Conservation (phyloP, 352 stramenopile species). For the Elongisporangium anandrum region DNA sequence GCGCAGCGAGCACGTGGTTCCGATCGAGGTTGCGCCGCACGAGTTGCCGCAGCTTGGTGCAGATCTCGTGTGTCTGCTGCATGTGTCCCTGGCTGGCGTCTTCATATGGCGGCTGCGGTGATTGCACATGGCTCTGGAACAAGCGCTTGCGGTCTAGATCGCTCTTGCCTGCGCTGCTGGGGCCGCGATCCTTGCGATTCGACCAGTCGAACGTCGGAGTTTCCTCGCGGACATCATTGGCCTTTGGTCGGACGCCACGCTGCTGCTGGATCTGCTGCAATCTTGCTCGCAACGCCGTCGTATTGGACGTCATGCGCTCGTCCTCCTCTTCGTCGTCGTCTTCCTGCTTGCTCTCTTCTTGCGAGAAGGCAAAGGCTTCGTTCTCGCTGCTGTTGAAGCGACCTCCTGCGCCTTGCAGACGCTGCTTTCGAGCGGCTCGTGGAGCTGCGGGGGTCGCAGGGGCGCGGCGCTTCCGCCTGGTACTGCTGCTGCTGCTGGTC, state of each 20-base stretch:
- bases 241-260: constrained; percentile 4
- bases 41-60: constrained; percentile 32
- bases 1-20: constrained; percentile 46
- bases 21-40: constrained; percentile 42
- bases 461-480: neutral
- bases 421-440: neutral
- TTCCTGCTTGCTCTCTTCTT: constrained; percentile 11
- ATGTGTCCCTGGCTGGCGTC: neutral
- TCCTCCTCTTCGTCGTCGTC: constrained; percentile 2
- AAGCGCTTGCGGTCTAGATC: constrained; percentile 6
- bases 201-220: constrained; percentile 4
- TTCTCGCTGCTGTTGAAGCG: constrained; percentile 4
- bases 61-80: constrained; percentile 5
- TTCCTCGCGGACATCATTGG: constrained; percentile 6
- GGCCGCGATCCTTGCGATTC: constrained; percentile 1
- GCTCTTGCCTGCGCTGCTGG: constrained; percentile 11
- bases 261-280: constrained; percentile 3
- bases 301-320: neutral
- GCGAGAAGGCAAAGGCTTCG: constrained; percentile 15
- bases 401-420: neutral
- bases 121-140: constrained; percentile 1
- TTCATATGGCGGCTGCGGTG: neutral
- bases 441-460: neutral
- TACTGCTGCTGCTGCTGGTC: neutral
- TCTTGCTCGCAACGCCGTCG: constrained; percentile 1